Conservation (phyloP, 371 early-diverging fungal genomes). For the Mortierella sp. region DNA sequence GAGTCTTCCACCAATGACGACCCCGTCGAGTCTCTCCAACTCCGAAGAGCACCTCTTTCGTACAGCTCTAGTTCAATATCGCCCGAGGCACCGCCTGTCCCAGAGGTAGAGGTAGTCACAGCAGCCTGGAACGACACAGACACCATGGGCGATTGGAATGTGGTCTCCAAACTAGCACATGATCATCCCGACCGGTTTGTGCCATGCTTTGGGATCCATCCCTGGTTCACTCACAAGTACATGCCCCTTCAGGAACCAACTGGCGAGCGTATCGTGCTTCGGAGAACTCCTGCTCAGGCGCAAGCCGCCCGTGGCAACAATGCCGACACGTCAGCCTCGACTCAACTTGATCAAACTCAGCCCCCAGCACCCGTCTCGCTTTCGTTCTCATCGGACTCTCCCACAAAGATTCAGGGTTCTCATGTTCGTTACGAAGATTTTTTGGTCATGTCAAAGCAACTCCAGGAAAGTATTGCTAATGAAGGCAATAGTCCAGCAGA, state of each 20-base stretch:
- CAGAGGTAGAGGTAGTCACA: slow-evolving; percentile 8
- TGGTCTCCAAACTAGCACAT: slow-evolving; percentile 50
- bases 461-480: slow-evolving; percentile 41
- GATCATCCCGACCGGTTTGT: slow-evolving; percentile 49
- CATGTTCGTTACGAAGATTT: slow-evolving; percentile 25
- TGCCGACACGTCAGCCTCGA: not conserved
- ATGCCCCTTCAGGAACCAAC: slow-evolving; percentile 18
- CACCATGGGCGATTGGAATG: slow-evolving; percentile 57
- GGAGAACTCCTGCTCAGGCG: slow-evolving; percentile 4
- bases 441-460: slow-evolving; percentile 45
- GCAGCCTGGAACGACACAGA: slow-evolving; percentile 42
- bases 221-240: slow-evolving; percentile 71
- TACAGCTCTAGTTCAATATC: too few species aligned
- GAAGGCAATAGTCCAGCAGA: slow-evolving; percentile 7
- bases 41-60: too few species aligned
- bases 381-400: slow-evolving; percentile 26
- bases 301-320: not conserved
- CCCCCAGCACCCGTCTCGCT: slow-evolving; percentile 12
- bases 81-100: too few species aligned
- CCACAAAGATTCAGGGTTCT: slow-evolving; percentile 22
- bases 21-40: too few species aligned
- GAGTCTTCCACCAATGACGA: too few species aligned
- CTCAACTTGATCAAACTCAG: not conserved
- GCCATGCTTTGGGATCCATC: slow-evolving; percentile 74
- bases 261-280: slow-evolving; percentile 17